phyloP scores from a whole-genome alignment of 768 basidiomycete species.

The Suillus brevipes region DNA sequence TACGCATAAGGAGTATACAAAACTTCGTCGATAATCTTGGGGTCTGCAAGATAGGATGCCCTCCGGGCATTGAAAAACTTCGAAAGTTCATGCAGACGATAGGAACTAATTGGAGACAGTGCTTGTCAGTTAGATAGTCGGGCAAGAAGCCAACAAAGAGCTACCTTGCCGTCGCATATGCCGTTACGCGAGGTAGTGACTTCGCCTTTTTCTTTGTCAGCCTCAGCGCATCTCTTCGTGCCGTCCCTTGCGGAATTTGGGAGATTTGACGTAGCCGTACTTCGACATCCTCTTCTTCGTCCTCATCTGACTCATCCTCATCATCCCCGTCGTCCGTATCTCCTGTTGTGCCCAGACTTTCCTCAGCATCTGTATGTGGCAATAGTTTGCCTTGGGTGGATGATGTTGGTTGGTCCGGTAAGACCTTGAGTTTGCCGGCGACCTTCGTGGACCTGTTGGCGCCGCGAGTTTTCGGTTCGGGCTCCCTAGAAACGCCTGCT shows the following conservation, averaged over 20 bases:
- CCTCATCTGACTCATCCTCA: conserved; percentile 56
- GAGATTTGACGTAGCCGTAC: conserved; percentile 70
- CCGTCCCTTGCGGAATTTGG: conserved; percentile 92
- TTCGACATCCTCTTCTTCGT: conserved; percentile 57
- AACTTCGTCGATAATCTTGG: conserved; percentile 87
- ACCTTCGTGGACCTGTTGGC: conserved; percentile 81
- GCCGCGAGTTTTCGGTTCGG: conserved; percentile 54
- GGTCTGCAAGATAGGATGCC: conserved; percentile 80
- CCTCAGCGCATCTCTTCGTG: conserved; percentile 83
- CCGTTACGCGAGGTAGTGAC: conserved; percentile 88
- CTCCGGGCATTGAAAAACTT: conserved; percentile 88
- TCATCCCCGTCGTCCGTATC: conserved; percentile 72
- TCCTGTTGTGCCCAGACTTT: conserved; percentile 49
- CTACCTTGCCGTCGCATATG: conserved; percentile 91
- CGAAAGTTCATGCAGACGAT: conserved; percentile 83
- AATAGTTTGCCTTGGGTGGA: conserved; percentile 16
- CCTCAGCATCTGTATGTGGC: conserved; percentile 33
- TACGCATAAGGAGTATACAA: conserved; percentile 92
- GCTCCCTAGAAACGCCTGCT: conserved; percentile 14
- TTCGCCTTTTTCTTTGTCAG: conserved; percentile 96
- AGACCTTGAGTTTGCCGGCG: conserved; percentile 83
- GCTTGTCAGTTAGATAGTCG: neutral
- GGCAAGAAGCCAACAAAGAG: conserved; percentile 14
- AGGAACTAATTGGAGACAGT: conserved; percentile 57
- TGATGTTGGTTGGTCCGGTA: conserved; percentile 80